Evolutionary conservation across 768 basidiomycete species (phyloP).

Genomic region (Hysterangium stoloniferum): DNA sequence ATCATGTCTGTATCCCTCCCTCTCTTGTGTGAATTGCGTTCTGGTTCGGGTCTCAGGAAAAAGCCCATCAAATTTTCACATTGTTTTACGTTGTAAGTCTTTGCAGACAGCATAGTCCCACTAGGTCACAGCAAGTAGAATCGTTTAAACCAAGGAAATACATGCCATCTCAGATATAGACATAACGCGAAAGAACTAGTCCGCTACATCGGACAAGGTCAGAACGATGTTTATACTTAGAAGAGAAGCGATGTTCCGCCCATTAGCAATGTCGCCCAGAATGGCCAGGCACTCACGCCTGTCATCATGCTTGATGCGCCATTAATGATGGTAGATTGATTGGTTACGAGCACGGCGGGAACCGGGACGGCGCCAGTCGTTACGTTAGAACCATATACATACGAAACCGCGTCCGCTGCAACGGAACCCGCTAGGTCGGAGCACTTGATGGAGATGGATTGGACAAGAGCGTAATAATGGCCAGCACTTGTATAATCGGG

Average conservation of each 20-base stretch:
- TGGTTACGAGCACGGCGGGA: slow-evolving; percentile 51
- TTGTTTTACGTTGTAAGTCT: too few species aligned
- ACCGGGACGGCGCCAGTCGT: slow-evolving; percentile 30
- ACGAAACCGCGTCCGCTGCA: slow-evolving; percentile 44
- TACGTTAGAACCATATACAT: slow-evolving; percentile 53
- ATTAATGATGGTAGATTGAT: slow-evolving; percentile 47
- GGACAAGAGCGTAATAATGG: slow-evolving; percentile 61
- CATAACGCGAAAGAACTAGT: not conserved
- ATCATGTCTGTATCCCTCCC: too few species aligned
- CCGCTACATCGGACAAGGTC: not conserved
- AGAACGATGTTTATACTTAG: not conserved
- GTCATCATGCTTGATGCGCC: slow-evolving; percentile 27
- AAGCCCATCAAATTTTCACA: too few species aligned
- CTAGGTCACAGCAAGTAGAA: too few species aligned
- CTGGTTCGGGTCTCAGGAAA: too few species aligned
- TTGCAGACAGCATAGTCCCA: too few species aligned
- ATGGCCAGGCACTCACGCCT: slow-evolving; percentile 3
- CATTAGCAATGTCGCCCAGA: not conserved
- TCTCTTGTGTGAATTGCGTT: too few species aligned
- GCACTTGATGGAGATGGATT: slow-evolving; percentile 59
- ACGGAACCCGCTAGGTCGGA: slow-evolving; percentile 37
- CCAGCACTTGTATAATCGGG: slow-evolving; percentile 69
- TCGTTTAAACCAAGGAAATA: too few species aligned
- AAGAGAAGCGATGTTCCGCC: not conserved
- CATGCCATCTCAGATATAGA: too few species aligned